A percentile compares a stretch with the other conserved stretches of the same genome.
Evolutionary conservation across 768 basidiomycete species (phyloP).

Genomic region (Tephrocybe sp.): DNA sequence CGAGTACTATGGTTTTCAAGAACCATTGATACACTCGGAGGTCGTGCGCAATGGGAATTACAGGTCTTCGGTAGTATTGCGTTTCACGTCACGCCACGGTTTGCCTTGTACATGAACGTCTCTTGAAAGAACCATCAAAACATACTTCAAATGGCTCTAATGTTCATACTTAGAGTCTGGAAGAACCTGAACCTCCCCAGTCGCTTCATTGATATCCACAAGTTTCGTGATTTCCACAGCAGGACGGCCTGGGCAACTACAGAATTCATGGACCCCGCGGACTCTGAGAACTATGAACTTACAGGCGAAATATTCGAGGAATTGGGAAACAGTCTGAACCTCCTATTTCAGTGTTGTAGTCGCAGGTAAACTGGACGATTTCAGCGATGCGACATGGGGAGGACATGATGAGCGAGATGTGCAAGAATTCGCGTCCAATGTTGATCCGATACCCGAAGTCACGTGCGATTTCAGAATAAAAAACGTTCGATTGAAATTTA

Average conservation of each 20-base stretch:
- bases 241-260: conserved; percentile 63
- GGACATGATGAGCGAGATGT: neutral
- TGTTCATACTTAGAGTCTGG: conserved; percentile 33
- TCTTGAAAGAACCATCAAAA: conserved; percentile 17
- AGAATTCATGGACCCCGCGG: neutral
- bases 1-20: no score
- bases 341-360: conserved; percentile 44
- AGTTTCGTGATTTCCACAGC: conserved; percentile 69
- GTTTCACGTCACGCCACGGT: conserved; percentile 20
- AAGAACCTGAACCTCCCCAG: conserved; percentile 53
- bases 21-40: neutral
- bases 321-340: conserved; percentile 67
- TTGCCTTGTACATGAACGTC: conserved; percentile 21
- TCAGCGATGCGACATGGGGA: conserved; percentile 58
- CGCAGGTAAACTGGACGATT: conserved; percentile 72
- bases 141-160: neutral
- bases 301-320: conserved; percentile 74
- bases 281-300: conserved; percentile 21
- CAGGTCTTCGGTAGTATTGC: no score
- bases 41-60: no score
- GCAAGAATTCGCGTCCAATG: no score
- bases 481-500: conserved; percentile 33
- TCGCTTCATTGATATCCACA: conserved; percentile 42
- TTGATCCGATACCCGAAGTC: conserved; percentile 14
- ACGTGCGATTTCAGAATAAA: conserved; percentile 32